Evolutionary conservation across 352 stramenopile species (phyloP).

Genomic region (Phytophthora sojae): DNA sequence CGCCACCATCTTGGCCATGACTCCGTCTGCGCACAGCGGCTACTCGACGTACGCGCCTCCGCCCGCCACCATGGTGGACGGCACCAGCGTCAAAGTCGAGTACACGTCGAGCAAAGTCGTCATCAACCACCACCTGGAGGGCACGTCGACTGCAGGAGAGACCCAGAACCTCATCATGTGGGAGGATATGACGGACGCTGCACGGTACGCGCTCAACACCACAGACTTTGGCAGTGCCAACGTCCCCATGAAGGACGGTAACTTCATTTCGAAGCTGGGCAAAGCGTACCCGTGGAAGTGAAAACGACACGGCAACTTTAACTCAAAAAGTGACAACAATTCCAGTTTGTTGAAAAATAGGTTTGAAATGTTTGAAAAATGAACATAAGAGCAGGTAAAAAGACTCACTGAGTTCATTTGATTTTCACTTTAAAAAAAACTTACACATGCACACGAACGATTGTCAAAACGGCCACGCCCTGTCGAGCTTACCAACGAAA

Average conservation of each 20-base stretch:
- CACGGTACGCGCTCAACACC: conserved; percentile 3
- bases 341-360: too few relatives aligned
- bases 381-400: too few relatives aligned
- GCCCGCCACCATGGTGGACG: background rate
- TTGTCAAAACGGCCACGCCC: conserved; percentile 19
- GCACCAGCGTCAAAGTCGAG: background rate
- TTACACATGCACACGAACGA: background rate
- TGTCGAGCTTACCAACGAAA: conserved; percentile 32
- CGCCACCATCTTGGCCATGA: background rate
- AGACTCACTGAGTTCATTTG: background rate
- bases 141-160: conserved; percentile 14
- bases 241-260: conserved; percentile 36
- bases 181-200: conserved; percentile 25
- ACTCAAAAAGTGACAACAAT: too few relatives aligned
- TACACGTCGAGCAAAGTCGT: background rate
- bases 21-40: background rate
- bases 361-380: too few relatives aligned
- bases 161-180: conserved; percentile 36
- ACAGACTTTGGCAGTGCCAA: background rate
- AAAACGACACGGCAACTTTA: too few relatives aligned
- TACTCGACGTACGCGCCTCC: background rate
- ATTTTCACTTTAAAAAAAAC: background rate
- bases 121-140: conserved; percentile 18
- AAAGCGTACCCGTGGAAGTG: conserved; percentile 18
- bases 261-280: conserved; percentile 31